Evolutionary conservation across 371 early-diverging fungal genomes (phyloP), one percentile per base, ranked within the genome.

Genomic region (Saksenaea vasiformis): DNA sequence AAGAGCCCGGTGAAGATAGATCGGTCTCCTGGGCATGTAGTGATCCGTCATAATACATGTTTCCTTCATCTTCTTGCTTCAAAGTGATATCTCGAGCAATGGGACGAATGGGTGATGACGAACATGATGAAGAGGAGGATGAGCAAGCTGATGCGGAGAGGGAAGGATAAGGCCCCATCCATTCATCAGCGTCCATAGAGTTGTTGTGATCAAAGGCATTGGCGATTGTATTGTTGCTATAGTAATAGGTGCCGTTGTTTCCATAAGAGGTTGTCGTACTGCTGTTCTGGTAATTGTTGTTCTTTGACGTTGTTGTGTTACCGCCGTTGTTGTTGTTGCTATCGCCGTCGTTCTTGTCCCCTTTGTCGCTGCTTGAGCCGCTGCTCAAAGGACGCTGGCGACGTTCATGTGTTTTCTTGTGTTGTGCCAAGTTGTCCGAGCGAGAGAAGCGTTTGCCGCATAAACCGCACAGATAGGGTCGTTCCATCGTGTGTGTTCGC

Each of bases 361-460:
- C 51, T 10, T 59, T 59, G 60, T 44, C 47, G 54, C 31, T 67
- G 63, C 27, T 56, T 37, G 28, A 58, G 37, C 24, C 62, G 54
- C 9, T 56, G 51, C 15, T 24, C 22, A 47, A 22, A 7, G 51
- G 51, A 9, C 51, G 51, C 24, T 47, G 51, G 22, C 51, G 51
- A 11, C 51, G 51, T 22, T 76, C 78, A 37, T 91, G 90, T 1
- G 87, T 89, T 69, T 87, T 83, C 24, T 87, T 75, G 64, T 92
- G 92, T 37, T 90, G 87, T 43, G 85, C 82, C 61, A 92, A 79
- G 34, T 87, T 87, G 63, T 92, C 93, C 62, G 85, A 85, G 22
- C 91, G 74, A 3, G 88, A 83, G 68, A 92, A 92, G 31, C 76
- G 73, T 68, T 90, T 89, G 34, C 78, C 78, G 77, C 93, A 93